phyloP scores from a whole-genome alignment of 768 basidiomycete genomes.

The Pisolithus albus region DNA sequence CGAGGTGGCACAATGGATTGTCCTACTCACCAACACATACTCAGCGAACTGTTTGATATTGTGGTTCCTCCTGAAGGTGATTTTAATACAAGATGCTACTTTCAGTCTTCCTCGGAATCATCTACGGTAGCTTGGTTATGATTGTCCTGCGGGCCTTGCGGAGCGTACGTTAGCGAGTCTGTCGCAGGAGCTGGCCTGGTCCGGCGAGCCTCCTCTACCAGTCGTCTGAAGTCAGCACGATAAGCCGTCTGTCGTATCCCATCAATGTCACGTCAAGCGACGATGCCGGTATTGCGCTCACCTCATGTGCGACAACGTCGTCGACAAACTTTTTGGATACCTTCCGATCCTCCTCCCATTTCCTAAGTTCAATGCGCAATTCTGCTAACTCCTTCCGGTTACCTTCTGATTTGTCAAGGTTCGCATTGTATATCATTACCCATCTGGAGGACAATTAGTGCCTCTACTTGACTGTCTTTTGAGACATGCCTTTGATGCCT shows the following conservation, averaged over 20 bases:
- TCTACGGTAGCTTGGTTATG: conserved; percentile 27
- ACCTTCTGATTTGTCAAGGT: conserved; percentile 47
- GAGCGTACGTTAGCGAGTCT: neutral
- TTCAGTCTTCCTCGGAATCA: conserved; percentile 31
- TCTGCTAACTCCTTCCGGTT: conserved; percentile 41
- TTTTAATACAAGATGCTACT: neutral
- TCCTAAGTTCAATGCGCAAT: conserved; percentile 46
- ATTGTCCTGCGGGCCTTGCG: neutral
- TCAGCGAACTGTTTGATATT: neutral
- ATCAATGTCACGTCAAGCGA: too few relatives aligned
- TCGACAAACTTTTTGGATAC: conserved; percentile 29
- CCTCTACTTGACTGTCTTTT: neutral
- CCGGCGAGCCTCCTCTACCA: conserved; percentile 30
- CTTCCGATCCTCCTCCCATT: conserved; percentile 51
- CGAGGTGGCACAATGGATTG: too few relatives aligned
- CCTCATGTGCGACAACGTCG: conserved; percentile 35
- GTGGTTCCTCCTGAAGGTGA: neutral
- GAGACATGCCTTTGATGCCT: conserved; percentile 53
- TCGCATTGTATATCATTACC: conserved; percentile 65
- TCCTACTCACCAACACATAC: neutral
- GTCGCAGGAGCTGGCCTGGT: conserved; percentile 23
- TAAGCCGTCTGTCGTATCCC: conserved; percentile 12
- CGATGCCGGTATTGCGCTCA: conserved; percentile 12
- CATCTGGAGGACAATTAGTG: conserved; percentile 38
- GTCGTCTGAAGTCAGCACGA: conserved; percentile 29